Evolutionary conservation across 2,329 filamentous ascomycete species (phyloP), one percentile per base, ranked within the genome.

Genomic region (Monilinia laxa): DNA sequence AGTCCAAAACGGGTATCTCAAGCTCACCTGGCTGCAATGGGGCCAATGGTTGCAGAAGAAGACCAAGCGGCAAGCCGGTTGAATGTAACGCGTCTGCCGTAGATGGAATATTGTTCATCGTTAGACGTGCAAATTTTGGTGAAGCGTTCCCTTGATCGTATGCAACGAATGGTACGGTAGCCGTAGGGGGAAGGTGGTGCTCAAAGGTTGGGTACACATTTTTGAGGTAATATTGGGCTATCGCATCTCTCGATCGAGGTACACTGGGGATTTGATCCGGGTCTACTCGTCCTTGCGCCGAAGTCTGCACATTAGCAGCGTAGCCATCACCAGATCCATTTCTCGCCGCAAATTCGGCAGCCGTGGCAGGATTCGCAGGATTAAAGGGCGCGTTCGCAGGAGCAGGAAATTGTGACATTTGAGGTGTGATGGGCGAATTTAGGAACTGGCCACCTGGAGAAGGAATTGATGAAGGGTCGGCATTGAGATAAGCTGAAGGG

Each of bases 181-280:
- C 91, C 2, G 95, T 93, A 57, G 95, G 95, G 14, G 95, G 93
- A 2, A 97, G 84, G 76, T 97, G 93, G 68, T 91, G 91, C 79
- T 98, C 94, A 81, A 98, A 96, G 4, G 95, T 99, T 23, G 94
- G 93, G 77, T 97, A 98, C 62, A 96, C 84, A 77, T 97, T 91
- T 72, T 84, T 87, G 73, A 96, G 85, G 77, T 94, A 99, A 80
- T 93, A 90, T 71, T 90, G 88, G 71, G 95, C 91, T 10, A 91
- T 84, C 10, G 86, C 79, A 78, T 99, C 95, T 80, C 95, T 87
- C 73, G 93, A 91, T 72, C 89, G 80, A 16, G 95, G 93, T 62
- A 99, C 86, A 76, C 93, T 97, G 53, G 95, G 95, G 73, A 97
- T 91, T 74, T 97, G 92, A 75, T 98, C 93, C 23, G 93, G 88